Base-by-base conservation (phyloP, 1,139 yeast genomes). In the Insectozyma bohioensis region DNA sequence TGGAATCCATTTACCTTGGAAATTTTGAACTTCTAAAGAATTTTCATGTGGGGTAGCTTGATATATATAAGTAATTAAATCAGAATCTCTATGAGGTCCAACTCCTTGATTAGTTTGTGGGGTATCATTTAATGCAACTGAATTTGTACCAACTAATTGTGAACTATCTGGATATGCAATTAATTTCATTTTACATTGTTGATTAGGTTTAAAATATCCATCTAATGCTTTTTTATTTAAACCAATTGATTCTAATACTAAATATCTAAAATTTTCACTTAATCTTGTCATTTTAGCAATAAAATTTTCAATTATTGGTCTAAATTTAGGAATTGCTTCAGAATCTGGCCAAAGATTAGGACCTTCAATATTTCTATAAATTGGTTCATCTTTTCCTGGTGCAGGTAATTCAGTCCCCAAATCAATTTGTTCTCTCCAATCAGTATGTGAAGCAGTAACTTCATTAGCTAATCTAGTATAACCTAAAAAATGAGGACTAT, bases 51-150 rank as follows among this genome's bases (percentile, higher is more conserved):
- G 58, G 0, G 77, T 66, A 2, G 73, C 85, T 48, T 80, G 86
- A 45, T 65, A 74, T 11, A 80, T 78, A 47, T 69, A 75, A 0
- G 85, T 79, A 28, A 80, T 48, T 44, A 80, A 63, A 39, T 79
- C 85, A n/a, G 80, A 74, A 47, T 80, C 87, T 43, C 85, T 70
- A 49, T 81, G 87, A 2, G 85, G 83, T 1, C 88, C 87, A 21
- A 75, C 80, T 2, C 87, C 85, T 50, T 80, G 86, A 16, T 60
- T 58, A 6, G 72, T 63, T n/a, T 61, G 43, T 26, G 72, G 70
- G 10, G 64, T 61, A 34, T 74, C 79, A 25, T 61, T 54, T 23
- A 60, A 44, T 0, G 63, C 63, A 7, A 47, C 52, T 15, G 66
- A 57, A 12, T 52, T 46, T 9, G 54, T 41, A 12, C 51, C 51